phyloP scores from a whole-genome alignment of 306 rosid species.

The Pyrus betulifolia region DNA sequence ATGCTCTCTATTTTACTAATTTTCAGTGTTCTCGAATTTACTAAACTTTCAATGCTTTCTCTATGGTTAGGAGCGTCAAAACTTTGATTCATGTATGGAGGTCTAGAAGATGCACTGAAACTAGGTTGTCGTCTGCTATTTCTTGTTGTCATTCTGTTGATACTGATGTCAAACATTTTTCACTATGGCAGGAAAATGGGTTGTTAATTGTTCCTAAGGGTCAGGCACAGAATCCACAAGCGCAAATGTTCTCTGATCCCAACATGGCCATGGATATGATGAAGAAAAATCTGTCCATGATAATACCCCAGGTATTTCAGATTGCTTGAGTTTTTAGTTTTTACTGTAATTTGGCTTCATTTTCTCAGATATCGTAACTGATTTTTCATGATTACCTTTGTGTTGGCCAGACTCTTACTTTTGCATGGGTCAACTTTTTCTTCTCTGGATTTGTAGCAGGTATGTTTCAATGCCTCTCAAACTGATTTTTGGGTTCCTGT shows the following conservation, averaged over 20 bases:
- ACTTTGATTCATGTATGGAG: background rate
- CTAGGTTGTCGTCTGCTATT: background rate
- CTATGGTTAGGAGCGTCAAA: background rate
- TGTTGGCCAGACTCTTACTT: conserved; percentile 85
- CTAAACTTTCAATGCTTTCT: background rate
- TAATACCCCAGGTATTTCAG: conserved; percentile 76
- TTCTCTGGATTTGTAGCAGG: conserved; percentile 99
- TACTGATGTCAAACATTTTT: background rate
- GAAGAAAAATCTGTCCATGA: conserved; percentile 99
- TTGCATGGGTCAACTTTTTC: conserved; percentile 99
- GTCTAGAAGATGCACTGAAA: background rate
- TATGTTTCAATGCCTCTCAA: conserved; percentile 18
- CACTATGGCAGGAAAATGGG: conserved; percentile 66
- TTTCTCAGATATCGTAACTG: background rate
- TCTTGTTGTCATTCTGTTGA: background rate
- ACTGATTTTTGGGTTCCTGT: background rate
- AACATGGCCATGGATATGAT: conserved; percentile 99
- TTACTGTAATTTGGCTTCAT: background rate
- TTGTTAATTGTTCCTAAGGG: conserved; percentile 85
- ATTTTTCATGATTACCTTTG: conserved; percentile 4
- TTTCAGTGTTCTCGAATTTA: too few species aligned
- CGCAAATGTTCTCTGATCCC: conserved; percentile 98
- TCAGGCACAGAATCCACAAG: conserved; percentile 81
- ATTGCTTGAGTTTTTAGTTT: background rate
- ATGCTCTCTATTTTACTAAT: too few species aligned